Evolutionary conservation across 805 yeast genomes (phyloP), one percentile per base, ranked within the genome.

Genomic region (Barnettozyma sucrosica): DNA sequence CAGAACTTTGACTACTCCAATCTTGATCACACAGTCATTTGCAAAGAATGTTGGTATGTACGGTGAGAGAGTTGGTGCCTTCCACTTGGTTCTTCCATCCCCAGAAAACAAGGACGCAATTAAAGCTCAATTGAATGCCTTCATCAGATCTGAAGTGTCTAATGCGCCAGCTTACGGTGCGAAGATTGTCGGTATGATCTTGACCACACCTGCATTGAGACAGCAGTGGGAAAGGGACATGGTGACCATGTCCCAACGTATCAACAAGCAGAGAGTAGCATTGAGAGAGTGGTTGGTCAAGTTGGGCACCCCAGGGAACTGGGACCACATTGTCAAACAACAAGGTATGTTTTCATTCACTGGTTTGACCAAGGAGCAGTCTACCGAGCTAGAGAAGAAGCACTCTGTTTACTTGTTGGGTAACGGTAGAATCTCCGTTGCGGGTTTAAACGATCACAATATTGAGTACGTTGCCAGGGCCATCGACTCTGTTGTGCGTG

Each of bases 331-430:
- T 60, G 83, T 81, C 41, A 73, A 75, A 54, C 99, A 93, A 73
- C 85, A 87, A 52, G 99, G 99, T 58, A 92, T 92, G 98, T 92
- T 92, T 66, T 89, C 96, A 32, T 92, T 83, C 71, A 92, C 98
- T 26, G 99, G 97, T 2, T 76, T 92, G 58, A 68, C 76, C 6
- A 71, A 84, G 25, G 83, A 78, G 28, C 92, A 88, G 80, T 96
- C 85, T 47, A 76, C 75, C 44, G 76, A 85, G 55, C 74, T 90
- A 52, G 95, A 88, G 59, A 64, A 75, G 49, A 78, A 83, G 56
- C 95, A 83, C 66, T 96, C 83, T 28, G 81, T 92, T 41, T 92
- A 92, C 65, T 66, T 90, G 65, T 87, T 87, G 19, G 65, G 80
- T 40, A 79, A 85, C 47, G 98, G 98, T 43, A 80, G 98, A 65